Conservation (phyloP, 2,329 filamentous ascomycete species). For the Phialocephala sp. region DNA sequence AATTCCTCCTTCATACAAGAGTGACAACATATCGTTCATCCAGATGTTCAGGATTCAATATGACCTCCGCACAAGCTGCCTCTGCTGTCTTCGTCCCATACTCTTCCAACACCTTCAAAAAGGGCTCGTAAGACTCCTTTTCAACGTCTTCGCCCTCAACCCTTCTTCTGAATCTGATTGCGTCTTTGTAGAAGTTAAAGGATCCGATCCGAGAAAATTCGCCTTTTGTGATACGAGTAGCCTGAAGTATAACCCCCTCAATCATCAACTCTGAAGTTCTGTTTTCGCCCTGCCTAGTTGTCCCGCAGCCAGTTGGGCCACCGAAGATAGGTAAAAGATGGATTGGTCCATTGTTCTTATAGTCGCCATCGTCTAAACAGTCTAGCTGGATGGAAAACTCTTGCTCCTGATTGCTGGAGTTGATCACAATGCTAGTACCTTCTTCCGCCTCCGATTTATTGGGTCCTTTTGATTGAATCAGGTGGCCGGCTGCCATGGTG, state of each 20-base stretch:
- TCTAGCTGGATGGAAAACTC: constrained; percentile 18
- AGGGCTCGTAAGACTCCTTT: constrained; percentile 5
- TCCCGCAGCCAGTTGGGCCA: not conserved
- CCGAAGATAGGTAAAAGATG: constrained; percentile 22
- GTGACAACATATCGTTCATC: constrained; percentile 18
- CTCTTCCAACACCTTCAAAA: constrained; percentile 3
- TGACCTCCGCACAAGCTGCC: constrained; percentile 13
- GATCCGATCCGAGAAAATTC: constrained; percentile 23
- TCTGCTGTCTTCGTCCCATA: constrained; percentile 10
- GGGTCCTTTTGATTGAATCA: constrained; percentile 10
- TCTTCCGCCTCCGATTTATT: no score
- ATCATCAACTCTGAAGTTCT: not conserved
- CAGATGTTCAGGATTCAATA: constrained; percentile 9
- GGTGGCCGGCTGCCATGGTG: constrained; percentile 22
- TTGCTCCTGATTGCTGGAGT: not conserved
- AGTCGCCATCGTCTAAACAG: constrained; percentile 21
- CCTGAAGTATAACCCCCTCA: constrained; percentile 22
- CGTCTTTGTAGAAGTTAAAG: constrained; percentile 14
- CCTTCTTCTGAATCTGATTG: not conserved
- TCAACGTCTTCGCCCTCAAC: not conserved
- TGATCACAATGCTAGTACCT: not conserved
- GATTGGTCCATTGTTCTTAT: constrained; percentile 3
- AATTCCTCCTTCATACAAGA: constrained; percentile 8
- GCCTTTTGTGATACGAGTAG: constrained; percentile 18
- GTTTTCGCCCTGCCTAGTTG: not conserved